Evolutionary conservation across 2,329 filamentous ascomycete genomes (phyloP).

Genomic region (Aspergillus alliaceus): DNA sequence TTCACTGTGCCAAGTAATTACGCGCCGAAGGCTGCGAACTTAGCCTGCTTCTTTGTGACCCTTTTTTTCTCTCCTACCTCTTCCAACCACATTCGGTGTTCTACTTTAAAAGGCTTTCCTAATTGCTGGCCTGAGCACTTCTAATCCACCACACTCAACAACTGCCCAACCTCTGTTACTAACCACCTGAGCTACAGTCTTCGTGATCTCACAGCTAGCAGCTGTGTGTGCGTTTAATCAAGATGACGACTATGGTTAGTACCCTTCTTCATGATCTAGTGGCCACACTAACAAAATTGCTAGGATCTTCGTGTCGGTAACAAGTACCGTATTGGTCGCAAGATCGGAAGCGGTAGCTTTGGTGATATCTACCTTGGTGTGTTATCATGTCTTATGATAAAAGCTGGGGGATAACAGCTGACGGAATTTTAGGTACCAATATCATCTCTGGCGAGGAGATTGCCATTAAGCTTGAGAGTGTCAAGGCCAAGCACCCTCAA

Average conservation of each 20-base stretch:
- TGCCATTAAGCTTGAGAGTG: slow-evolving; percentile 98
- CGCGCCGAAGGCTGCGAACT: slow-evolving; percentile 17
- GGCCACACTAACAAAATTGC: slow-evolving; percentile 18
- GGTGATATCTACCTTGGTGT: slow-evolving; percentile 92
- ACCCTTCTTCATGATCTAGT: neutral
- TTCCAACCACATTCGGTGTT: neutral
- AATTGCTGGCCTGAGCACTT: neutral
- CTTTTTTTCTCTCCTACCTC: neutral
- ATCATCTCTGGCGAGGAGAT: slow-evolving; percentile 99
- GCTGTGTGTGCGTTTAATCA: slow-evolving; percentile 29
- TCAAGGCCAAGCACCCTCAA: slow-evolving; percentile 99
- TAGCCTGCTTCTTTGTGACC: slow-evolving; percentile 7
- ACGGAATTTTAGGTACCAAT: slow-evolving; percentile 72
- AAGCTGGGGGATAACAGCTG: slow-evolving; percentile 8
- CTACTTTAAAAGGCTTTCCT: neutral
- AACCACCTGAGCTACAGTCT: slow-evolving; percentile 5
- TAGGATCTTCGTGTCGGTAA: slow-evolving; percentile 99
- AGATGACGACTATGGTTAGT: slow-evolving; percentile 43
- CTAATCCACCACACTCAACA: neutral
- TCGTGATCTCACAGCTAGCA: slow-evolving; percentile 22
- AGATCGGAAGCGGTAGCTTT: slow-evolving; percentile 97
- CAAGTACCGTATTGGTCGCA: slow-evolving; percentile 98
- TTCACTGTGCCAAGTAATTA: slow-evolving; percentile 17
- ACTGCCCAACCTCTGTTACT: neutral
- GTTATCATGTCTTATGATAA: slow-evolving; percentile 23